These are phyloP conservation scores for Gillenia trifoliata DNA, from an alignment of 306 rosid genomes.

Conservation along the genomic window DNA sequence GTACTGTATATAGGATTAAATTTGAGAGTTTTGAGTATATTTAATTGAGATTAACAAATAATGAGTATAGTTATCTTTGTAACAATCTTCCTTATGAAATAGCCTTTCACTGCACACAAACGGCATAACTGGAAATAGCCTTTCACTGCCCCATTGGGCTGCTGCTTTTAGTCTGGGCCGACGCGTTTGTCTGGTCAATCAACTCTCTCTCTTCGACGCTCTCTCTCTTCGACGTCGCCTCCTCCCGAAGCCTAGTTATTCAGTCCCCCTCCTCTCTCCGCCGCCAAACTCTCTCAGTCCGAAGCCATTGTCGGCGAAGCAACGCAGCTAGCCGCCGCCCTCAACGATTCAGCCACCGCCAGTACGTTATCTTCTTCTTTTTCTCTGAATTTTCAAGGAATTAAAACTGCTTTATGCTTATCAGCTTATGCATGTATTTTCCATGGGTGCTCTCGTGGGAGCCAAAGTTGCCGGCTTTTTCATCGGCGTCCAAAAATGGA, in stretches of 20 bases:
- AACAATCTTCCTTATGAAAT: no score
- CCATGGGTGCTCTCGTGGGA: conserved; percentile 50
- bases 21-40: no score
- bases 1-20: no score
- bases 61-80: no score
- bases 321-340: neutral
- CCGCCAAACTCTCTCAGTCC: neutral
- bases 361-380: neutral
- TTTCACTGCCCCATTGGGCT: neutral
- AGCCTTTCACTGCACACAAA: neutral
- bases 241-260: neutral
- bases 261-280: neutral
- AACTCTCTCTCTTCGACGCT: no score
- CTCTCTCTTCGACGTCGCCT: neutral
- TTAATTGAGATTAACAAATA: no score
- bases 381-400: neutral
- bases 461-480: conserved; percentile 51
- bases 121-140: neutral
- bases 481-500: no score
- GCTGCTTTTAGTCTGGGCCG: neutral
- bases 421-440: neutral
- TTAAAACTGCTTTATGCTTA: neutral
- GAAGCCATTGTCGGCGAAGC: neutral
- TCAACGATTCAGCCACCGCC: neutral
- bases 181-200: neutral